Conservation (phyloP, 2,329 filamentous ascomycete genomes). For the Aspergillus melleus region DNA sequence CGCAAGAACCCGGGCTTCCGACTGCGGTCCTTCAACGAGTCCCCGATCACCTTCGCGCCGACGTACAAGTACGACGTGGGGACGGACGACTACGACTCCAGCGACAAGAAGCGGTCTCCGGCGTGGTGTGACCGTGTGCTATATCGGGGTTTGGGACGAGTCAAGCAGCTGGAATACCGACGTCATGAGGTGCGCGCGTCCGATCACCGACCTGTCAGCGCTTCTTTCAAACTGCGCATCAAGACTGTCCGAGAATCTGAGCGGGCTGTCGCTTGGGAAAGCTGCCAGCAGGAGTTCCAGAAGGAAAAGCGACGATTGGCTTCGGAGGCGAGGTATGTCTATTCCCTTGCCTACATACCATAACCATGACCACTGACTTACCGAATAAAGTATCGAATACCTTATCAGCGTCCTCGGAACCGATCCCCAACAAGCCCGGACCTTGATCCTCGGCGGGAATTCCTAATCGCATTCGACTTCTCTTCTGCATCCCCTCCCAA, state of each 20-base stretch:
- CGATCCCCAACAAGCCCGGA: conserved; percentile 53
- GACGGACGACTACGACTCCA: conserved; percentile 89
- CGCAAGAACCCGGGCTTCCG: conserved; percentile 88
- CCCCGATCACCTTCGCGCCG: conserved; percentile 85
- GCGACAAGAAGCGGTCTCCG: conserved; percentile 89
- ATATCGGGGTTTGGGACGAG: conserved; percentile 76
- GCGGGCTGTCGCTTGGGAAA: conserved; percentile 67
- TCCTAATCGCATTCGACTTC: conserved; percentile 6
- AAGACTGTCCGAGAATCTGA: conserved; percentile 75
- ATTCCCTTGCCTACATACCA: background rate
- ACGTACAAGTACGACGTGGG: conserved; percentile 99
- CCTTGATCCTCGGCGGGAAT: conserved; percentile 37
- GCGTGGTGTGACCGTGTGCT: conserved; percentile 96
- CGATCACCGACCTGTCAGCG: conserved; percentile 91
- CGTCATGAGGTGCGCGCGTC: conserved; percentile 88
- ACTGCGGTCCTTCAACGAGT: conserved; percentile 85
- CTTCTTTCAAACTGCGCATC: conserved; percentile 75
- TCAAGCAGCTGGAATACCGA: conserved; percentile 84
- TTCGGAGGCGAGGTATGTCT: conserved; percentile 68
- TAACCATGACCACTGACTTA: background rate
- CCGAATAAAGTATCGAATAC: conserved; percentile 58
- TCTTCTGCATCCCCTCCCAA: too few relatives aligned
- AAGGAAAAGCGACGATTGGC: conserved; percentile 68
- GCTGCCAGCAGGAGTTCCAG: conserved; percentile 73
- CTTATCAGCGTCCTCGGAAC: conserved; percentile 63